A percentile compares a stretch with the other conserved stretches of the same genome.
phyloP scores from a whole-genome alignment of 768 basidiomycete species.

The Suillus lakei region DNA sequence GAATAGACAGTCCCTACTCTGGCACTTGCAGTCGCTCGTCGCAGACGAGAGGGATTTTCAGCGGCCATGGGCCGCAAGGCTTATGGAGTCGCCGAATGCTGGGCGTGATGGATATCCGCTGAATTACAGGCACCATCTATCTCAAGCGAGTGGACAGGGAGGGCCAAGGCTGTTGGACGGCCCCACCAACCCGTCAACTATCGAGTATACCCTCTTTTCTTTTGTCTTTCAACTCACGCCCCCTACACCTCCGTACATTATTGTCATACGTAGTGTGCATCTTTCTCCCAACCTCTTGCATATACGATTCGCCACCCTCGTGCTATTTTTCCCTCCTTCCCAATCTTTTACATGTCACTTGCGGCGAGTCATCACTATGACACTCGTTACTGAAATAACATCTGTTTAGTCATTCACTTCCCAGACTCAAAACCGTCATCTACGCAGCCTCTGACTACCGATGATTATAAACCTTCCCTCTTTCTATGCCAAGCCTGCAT shows the following conservation, averaged over 20 bases:
- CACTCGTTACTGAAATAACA: neutral
- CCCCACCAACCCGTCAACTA: neutral
- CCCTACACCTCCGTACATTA: neutral
- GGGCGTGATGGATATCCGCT: neutral
- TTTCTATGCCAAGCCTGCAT: neutral
- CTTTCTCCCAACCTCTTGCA: neutral
- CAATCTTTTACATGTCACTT: neutral
- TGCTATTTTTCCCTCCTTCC: neutral
- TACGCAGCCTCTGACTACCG: neutral
- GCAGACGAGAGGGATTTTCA: no score
- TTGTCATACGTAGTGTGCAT: neutral
- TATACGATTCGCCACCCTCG: neutral
- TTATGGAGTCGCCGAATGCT: neutral
- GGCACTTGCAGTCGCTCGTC: neutral
- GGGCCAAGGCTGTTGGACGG: neutral
- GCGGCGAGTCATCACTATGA: neutral
- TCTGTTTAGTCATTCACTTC: neutral
- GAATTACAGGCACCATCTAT: neutral
- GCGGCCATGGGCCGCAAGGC: neutral
- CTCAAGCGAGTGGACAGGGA: neutral
- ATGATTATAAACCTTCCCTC: neutral
- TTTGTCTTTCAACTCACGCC: neutral
- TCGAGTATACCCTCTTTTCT: neutral
- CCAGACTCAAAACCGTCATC: neutral
- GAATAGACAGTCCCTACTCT: neutral